Base-by-base conservation (phyloP, 2,329 filamentous ascomycete genomes). In the Aaosphaeria pasadenensis region DNA sequence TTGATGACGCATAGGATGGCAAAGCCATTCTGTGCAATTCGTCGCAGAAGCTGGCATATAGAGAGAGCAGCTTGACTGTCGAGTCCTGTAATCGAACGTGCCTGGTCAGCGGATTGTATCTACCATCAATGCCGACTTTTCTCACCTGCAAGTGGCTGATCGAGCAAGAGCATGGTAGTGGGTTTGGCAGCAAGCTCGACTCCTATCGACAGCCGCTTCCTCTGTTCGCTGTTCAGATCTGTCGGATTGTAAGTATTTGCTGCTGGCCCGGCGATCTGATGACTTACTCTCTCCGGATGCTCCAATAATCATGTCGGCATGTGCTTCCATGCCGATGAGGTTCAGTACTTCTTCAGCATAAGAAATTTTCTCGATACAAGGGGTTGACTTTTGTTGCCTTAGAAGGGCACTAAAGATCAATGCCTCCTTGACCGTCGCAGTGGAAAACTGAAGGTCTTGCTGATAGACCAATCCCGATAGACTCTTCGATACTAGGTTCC, bases 1-100 rank as follows among this genome's bases (percentile, higher is more conserved):
- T 96, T 91, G 52, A 96, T 95, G 0, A 91, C 95, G 73, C 90
- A 95, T 11, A 96, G 82, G 67, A 96, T 88, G 44, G 91, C 90
- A 46, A 54, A 52, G n/a, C 91, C 91, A 52, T 83, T 86, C 67
- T 91, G 86, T 55, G 89, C 89, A 24, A 96, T 79, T 72, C 91
- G 95, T 69, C 91, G 85, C 38, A 96, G 80, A 9, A 95, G 79
- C 64, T 88, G 84, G 45, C 89, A 79, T 61, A 95, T 95, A 48
- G 88, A 87, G 88, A 88, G 95, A 1, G 90, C 91, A 1, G 90
- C 94, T 69, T 95, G 89, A 63, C 84, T 88, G 71, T 95, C 91
- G 17, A 95, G 83, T 7, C 33, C 33, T 36, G 33, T n/a, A 36
- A n/a, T 36, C 33, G 33, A 36, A n/a, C n/a, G n/a, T n/a, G n/a